phyloP scores from a whole-genome alignment of 495 filamentous ascomycete genomes.

The Aspergillus sparsus region DNA sequence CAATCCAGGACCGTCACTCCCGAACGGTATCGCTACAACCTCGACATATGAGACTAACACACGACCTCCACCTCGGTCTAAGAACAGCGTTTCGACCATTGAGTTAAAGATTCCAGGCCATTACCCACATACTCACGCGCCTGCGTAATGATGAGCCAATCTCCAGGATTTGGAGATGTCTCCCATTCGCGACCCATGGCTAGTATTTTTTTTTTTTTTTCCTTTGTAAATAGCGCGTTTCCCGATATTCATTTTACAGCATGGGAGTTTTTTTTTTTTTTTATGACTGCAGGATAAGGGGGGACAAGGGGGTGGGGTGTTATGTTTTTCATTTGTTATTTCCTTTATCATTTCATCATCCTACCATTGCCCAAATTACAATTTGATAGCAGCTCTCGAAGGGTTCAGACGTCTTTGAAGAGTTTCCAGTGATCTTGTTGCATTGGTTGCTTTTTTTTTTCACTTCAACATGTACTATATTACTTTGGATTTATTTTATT shows the following conservation, averaged over 20 bases:
- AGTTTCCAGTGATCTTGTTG: neutral
- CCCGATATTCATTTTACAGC: neutral
- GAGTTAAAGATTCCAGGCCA: constrained; percentile 16
- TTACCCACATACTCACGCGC: constrained; percentile 4
- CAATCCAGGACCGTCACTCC: constrained; percentile 8
- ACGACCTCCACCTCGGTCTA: constrained; percentile 13
- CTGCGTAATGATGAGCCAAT: neutral
- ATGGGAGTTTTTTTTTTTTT: constrained; percentile 1
- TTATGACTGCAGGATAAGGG: neutral
- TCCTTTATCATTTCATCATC: neutral
- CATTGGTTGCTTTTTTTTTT: neutral
- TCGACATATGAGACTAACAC: neutral
- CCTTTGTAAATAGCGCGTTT: constrained; percentile 4
- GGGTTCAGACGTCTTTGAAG: neutral
- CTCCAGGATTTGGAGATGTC: neutral
- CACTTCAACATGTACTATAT: constrained; percentile 17
- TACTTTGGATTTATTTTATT: neutral
- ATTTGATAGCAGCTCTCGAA: neutral
- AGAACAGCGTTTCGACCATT: constrained; percentile 16
- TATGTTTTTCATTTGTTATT: constrained; percentile 4
- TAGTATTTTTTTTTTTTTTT: neutral
- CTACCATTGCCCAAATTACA: neutral
- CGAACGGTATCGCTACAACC: constrained; percentile 3
- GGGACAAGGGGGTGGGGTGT: neutral
- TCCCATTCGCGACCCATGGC: neutral